Conservation (phyloP, 2,329 filamentous ascomycete genomes). For the Raffaelea deltoideospora region DNA sequence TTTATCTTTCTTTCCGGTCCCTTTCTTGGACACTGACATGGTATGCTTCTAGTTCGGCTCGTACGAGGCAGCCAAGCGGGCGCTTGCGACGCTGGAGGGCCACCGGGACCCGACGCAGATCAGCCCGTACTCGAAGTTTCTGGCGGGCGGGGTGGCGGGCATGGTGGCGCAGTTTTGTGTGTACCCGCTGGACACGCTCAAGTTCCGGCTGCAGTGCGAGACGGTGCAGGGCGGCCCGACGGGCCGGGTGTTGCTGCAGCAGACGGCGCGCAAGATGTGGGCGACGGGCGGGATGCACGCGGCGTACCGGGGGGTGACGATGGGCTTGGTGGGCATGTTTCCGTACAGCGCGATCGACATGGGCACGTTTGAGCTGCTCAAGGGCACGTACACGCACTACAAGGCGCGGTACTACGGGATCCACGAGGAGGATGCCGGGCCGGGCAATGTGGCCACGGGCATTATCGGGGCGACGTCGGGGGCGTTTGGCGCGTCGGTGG, state of each 20-base stretch:
- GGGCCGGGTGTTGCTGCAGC: conserved; percentile 67
- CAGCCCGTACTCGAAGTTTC: conserved; percentile 72
- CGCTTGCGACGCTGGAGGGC: conserved; percentile 74
- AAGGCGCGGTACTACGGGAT: conserved; percentile 55
- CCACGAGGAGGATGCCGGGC: conserved; percentile 69
- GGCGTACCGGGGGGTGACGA: conserved; percentile 84
- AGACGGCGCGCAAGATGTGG: conserved; percentile 80
- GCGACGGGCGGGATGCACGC: conserved; percentile 55
- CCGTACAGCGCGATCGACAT: conserved; percentile 96
- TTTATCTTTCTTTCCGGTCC: neutral
- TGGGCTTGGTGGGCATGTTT: conserved; percentile 93
- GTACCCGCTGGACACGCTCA: conserved; percentile 82
- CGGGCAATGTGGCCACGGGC: conserved; percentile 71
- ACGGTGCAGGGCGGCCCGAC: conserved; percentile 73
- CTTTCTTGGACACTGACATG: neutral
- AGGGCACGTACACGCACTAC: conserved; percentile 53
- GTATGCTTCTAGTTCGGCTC: conserved; percentile 68
- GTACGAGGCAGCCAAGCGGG: conserved; percentile 87
- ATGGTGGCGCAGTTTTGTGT: conserved; percentile 94
- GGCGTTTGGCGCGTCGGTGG: conserved; percentile 80
- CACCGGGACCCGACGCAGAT: conserved; percentile 70
- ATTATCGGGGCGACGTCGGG: conserved; percentile 84
- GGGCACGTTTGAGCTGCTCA: conserved; percentile 86
- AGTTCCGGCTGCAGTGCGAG: conserved; percentile 80
- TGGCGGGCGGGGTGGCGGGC: conserved; percentile 79